Evolutionary conservation across 331 rosid species (phyloP).

Genomic region (Arachis monticola): DNA sequence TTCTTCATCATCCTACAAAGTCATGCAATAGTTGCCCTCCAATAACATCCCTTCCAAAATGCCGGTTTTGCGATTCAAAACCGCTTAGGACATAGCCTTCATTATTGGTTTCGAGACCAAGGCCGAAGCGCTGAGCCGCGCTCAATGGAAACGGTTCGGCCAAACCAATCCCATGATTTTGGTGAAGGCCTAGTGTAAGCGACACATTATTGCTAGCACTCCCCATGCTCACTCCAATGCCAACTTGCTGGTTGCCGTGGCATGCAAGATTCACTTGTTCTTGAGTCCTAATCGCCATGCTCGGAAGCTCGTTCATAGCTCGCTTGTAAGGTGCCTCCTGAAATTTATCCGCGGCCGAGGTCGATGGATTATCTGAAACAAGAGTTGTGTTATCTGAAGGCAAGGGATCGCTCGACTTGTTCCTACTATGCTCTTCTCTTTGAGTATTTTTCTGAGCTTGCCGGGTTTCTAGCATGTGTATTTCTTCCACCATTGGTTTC

Average conservation of each 20-base stretch:
- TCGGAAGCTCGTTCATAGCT: constrained; percentile 49
- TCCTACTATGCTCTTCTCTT: constrained; percentile 53
- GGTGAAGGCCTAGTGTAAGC: constrained; percentile 91
- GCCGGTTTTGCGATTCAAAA: constrained; percentile 75
- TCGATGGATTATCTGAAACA: constrained; percentile 58
- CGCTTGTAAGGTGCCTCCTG: constrained; percentile 52
- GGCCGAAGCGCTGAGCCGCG: constrained; percentile 73
- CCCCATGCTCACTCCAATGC: constrained; percentile 54
- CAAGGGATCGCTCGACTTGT: constrained; percentile 48
- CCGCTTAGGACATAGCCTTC: constrained; percentile 71
- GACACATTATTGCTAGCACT: constrained; percentile 68
- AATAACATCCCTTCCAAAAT: constrained; percentile 71
- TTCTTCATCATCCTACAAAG: constrained; percentile 70
- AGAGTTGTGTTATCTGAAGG: constrained; percentile 49
- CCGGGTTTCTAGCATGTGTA: constrained; percentile 81
- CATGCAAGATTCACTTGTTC: constrained; percentile 49
- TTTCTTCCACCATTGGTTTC: constrained; percentile 99
- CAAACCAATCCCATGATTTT: constrained; percentile 70
- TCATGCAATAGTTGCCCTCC: constrained; percentile 84
- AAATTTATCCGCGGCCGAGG: constrained; percentile 52
- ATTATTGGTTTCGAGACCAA: constrained; percentile 54
- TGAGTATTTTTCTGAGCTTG: constrained; percentile 59
- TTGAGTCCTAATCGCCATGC: constrained; percentile 46
- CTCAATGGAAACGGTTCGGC: constrained; percentile 77
- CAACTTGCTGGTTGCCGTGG: constrained; percentile 54